A percentile compares a stretch with the other conserved stretches of the same genome.
Conservation (phyloP, 768 basidiomycete species). For the Suillus sp. region DNA sequence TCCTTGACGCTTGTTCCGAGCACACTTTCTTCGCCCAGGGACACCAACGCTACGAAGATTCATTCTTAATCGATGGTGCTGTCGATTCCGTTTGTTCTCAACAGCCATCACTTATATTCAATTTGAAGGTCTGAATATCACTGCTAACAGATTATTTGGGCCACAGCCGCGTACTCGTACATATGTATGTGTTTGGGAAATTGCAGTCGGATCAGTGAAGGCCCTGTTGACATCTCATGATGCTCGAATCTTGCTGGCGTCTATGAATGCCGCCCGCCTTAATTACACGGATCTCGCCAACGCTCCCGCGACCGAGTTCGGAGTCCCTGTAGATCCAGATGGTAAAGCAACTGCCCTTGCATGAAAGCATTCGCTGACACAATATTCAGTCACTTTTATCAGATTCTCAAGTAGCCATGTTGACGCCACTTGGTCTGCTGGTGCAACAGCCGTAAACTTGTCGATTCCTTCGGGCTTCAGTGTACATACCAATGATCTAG, state of each 20-base stretch:
- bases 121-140: conserved; percentile 69
- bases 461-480: conserved; percentile 59
- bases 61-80: conserved; percentile 54
- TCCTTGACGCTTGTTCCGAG: conserved; percentile 51
- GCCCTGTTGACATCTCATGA: conserved; percentile 57
- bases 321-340: conserved; percentile 71
- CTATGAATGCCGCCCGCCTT: conserved; percentile 57
- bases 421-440: conserved; percentile 58
- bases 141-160: conserved; percentile 86
- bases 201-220: conserved; percentile 67
- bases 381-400: conserved; percentile 74
- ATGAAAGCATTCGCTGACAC: conserved; percentile 10
- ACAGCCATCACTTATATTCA: conserved; percentile 6
- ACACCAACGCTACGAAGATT: conserved; percentile 30
- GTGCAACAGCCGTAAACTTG: conserved; percentile 55
- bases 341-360: conserved; percentile 45
- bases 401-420: conserved; percentile 60
- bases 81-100: neutral
- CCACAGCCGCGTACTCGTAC: conserved; percentile 81
- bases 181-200: conserved; percentile 94
- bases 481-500: conserved; percentile 75
- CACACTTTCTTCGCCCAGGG: conserved; percentile 34
- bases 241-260: conserved; percentile 50
- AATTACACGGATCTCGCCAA: conserved; percentile 80
- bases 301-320: conserved; percentile 72